Evolutionary conservation across 2,329 filamentous ascomycete genomes (phyloP).

Genomic region (Aspergillus sclerotialis): DNA sequence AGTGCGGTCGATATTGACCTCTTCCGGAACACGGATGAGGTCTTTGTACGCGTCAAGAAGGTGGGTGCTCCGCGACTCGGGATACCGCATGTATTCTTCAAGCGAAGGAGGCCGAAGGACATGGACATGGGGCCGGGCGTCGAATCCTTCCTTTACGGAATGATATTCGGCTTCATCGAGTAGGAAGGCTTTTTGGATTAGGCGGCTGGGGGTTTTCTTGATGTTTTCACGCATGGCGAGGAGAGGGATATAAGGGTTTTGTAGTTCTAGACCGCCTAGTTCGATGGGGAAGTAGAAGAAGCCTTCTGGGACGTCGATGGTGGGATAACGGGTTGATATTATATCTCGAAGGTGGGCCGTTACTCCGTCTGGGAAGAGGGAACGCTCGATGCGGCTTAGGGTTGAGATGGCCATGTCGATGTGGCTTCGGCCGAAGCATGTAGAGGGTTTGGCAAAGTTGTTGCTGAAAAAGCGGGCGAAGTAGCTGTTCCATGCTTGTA

Average conservation of each 20-base stretch:
- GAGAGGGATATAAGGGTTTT: constrained; percentile 45
- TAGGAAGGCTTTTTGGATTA: constrained; percentile 26
- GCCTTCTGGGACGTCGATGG: constrained; percentile 42
- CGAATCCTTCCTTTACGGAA: constrained; percentile 27
- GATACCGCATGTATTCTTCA: constrained; percentile 32
- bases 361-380: constrained; percentile 46
- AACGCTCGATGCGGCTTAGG: constrained; percentile 46
- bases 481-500: constrained; percentile 56
- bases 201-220: constrained; percentile 26
- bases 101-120: too few relatives aligned
- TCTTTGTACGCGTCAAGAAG: constrained; percentile 25
- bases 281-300: constrained; percentile 49
- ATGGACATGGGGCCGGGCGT: constrained; percentile 19
- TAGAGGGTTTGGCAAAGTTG: constrained; percentile 51
- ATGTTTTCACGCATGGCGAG: constrained; percentile 41
- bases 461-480: constrained; percentile 50
- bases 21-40: constrained; percentile 25
- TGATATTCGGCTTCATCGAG: constrained; percentile 51
- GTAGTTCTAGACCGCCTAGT: constrained; percentile 44
- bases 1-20: constrained; percentile 23
- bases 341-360: constrained; percentile 49
- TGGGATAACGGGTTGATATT: constrained; percentile 47
- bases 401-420: constrained; percentile 50
- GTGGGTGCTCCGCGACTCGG: constrained; percentile 24
- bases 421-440: constrained; percentile 49